A percentile compares a stretch with the other conserved stretches of the same genome.
Evolutionary conservation across 257 asterid genomes (phyloP).

Genomic region (Haberlea rhodopensis): DNA sequence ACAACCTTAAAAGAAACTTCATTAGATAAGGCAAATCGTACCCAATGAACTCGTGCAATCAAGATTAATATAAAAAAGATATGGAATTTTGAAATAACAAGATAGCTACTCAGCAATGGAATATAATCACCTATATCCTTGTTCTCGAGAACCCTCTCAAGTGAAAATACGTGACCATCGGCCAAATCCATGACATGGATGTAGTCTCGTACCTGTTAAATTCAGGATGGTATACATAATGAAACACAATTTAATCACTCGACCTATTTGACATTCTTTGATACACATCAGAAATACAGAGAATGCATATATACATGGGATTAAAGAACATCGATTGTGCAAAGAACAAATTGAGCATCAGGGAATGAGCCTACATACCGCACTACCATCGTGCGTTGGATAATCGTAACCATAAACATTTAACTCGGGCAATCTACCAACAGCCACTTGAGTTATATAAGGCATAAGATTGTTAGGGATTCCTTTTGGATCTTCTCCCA

Average conservation of each 20-base stretch:
- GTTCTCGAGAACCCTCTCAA: constrained; percentile 63
- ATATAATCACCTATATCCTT: constrained; percentile 52
- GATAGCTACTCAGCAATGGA: not conserved
- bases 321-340: too few relatives aligned
- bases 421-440: constrained; percentile 66
- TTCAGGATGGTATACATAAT: not conserved
- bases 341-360: not conserved
- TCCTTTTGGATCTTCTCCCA: constrained; percentile 96
- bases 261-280: too few relatives aligned
- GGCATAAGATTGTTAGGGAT: constrained; percentile 99
- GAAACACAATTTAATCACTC: not conserved
- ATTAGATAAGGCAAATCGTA: constrained; percentile 6
- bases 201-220: constrained; percentile 81
- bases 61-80: not conserved
- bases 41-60: not conserved
- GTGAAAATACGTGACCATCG: constrained; percentile 89
- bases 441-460: constrained; percentile 90
- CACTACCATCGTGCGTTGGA: constrained; percentile 94
- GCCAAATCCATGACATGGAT: constrained; percentile 99
- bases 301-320: too few relatives aligned
- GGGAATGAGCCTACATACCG: constrained; percentile 46
- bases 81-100: not conserved
- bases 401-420: constrained; percentile 89
- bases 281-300: not conserved
- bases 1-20: constrained; percentile 52